Evolutionary conservation across 148 eudicot species (phyloP).

Genomic region (Cornus kousa): DNA sequence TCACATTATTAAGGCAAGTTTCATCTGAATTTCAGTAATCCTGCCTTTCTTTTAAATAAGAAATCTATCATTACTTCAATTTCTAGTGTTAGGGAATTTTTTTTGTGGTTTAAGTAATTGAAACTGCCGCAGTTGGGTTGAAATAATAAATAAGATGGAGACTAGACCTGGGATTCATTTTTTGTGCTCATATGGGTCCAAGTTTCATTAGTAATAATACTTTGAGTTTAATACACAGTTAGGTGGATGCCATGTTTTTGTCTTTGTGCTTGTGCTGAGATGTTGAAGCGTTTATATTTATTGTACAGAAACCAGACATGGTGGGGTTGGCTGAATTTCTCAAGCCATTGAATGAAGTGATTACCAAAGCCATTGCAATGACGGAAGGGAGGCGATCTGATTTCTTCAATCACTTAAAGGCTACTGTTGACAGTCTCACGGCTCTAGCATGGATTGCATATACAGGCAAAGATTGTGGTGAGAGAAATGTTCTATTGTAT

Average conservation of each 20-base stretch:
- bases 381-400: slow-evolving; percentile 80
- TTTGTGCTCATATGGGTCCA: neutral
- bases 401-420: slow-evolving; percentile 76
- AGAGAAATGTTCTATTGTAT: slow-evolving; percentile 14
- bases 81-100: neutral
- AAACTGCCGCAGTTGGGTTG: no score
- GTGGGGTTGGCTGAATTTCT: slow-evolving; percentile 73
- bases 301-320: slow-evolving; percentile 86
- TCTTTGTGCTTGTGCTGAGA: neutral
- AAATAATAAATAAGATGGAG: no score
- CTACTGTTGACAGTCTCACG: slow-evolving; percentile 78
- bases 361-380: slow-evolving; percentile 64
- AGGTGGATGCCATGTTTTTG: neutral
- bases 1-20: no score
- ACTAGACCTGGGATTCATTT: no score
- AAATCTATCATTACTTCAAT: neutral
- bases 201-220: neutral
- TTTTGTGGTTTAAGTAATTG: neutral
- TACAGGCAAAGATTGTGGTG: slow-evolving; percentile 95
- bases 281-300: neutral
- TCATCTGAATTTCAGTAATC: no score
- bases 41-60: neutral
- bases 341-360: slow-evolving; percentile 74
- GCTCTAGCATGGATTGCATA: slow-evolving; percentile 97
- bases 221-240: neutral